These are phyloP conservation scores for Metrosideros polymorpha DNA, from an alignment of 441 rosid genomes.

Conservation along the genomic window DNA sequence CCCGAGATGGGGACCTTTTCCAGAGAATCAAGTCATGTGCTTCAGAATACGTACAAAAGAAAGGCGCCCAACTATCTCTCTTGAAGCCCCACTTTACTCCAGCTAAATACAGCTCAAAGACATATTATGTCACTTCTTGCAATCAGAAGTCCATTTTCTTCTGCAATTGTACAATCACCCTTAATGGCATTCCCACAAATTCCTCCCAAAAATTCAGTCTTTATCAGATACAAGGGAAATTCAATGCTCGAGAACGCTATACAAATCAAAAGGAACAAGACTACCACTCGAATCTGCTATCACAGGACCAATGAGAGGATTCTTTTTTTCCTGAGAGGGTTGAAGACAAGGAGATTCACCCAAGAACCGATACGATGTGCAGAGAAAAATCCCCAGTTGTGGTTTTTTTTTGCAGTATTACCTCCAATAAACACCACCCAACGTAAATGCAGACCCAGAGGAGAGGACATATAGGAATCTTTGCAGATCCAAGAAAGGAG, in stretches of 20 bases:
- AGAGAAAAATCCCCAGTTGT: not conserved
- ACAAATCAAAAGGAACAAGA: not conserved
- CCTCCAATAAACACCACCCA: not conserved
- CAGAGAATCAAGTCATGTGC: constrained; percentile 3
- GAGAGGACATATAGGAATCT: constrained; percentile 18
- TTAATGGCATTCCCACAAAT: not conserved
- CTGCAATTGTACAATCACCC: not conserved
- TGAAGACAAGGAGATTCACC: not conserved
- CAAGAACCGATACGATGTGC: not conserved
- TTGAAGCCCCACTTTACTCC: constrained; percentile 17
- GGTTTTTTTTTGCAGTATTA: not conserved
- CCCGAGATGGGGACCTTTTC: constrained; percentile 11
- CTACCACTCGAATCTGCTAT: not conserved
- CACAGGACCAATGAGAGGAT: not conserved
- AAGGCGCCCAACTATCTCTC: not conserved
- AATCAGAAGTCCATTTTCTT: not conserved
- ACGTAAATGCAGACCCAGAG: not conserved
- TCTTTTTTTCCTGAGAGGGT: not conserved
- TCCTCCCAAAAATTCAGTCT: not conserved
- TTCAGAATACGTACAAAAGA: not conserved
- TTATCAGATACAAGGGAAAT: not conserved
- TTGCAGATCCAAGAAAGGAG: constrained; percentile 54
- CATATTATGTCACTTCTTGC: not conserved
- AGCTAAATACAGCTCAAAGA: constrained; percentile 30
- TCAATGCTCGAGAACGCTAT: not conserved